A percentile compares a stretch with the other conserved stretches of the same genome.
phyloP scores from a whole-genome alignment of 306 rosid genomes.

The Castanea mollissima region DNA sequence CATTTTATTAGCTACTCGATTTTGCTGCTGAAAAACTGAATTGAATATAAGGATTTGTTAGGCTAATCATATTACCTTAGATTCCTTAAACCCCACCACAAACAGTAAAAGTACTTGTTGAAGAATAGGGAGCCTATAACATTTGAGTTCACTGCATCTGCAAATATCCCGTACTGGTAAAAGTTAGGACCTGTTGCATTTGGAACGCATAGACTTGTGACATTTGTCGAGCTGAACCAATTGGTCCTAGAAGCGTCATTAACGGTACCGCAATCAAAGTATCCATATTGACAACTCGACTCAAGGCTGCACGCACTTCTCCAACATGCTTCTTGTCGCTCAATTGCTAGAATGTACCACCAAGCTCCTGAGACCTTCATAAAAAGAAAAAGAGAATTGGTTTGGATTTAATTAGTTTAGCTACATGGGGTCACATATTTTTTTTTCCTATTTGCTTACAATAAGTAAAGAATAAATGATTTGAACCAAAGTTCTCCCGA shows the following conservation, averaged over 20 bases:
- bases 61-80: slow-evolving; percentile 46
- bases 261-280: slow-evolving; percentile 58
- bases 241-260: slow-evolving; percentile 35
- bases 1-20: no score
- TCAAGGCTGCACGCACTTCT: slow-evolving; percentile 35
- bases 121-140: slow-evolving; percentile 71
- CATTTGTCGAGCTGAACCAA: slow-evolving; percentile 64
- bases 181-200: slow-evolving; percentile 9
- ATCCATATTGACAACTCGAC: slow-evolving; percentile 43
- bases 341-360: slow-evolving; percentile 88
- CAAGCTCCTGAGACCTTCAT: slow-evolving; percentile 87
- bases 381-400: background rate
- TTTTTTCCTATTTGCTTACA: no score
- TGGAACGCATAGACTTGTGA: slow-evolving; percentile 59
- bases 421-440: no score
- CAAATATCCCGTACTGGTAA: slow-evolving; percentile 73
- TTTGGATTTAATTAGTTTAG: no score
- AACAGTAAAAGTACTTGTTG: slow-evolving; percentile 72
- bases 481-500: no score
- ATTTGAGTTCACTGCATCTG: slow-evolving; percentile 62
- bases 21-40: no score
- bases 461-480: no score
- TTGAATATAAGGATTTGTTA: no score
- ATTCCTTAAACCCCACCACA: slow-evolving; percentile 75
- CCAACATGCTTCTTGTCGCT: slow-evolving; percentile 57